Conservation (phyloP, 306 rosid species). For the Quercus cerris region DNA sequence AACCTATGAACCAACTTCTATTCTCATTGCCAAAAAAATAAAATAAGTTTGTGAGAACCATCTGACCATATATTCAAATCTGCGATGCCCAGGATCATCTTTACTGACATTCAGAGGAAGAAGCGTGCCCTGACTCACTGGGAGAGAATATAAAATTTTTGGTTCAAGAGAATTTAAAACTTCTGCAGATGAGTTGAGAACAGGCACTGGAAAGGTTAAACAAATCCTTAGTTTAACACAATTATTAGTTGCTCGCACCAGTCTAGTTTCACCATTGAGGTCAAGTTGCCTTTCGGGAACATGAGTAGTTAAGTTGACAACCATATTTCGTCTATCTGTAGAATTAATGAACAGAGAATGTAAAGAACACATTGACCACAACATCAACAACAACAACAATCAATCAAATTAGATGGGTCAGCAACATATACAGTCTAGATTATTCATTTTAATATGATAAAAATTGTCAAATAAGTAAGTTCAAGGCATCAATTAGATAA, state of each 20-base stretch:
- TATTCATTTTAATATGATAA: neutral
- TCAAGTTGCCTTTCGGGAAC: slow-evolving; percentile 66
- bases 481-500: neutral
- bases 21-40: neutral
- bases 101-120: slow-evolving; percentile 29
- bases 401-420: too few relatives aligned
- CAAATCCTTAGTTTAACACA: slow-evolving; percentile 50
- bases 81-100: slow-evolving; percentile 38
- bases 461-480: neutral
- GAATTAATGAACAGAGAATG: slow-evolving; percentile 22
- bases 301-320: slow-evolving; percentile 55
- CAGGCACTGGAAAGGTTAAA: slow-evolving; percentile 44
- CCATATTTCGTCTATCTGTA: slow-evolving; percentile 73
- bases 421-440: neutral
- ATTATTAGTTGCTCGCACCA: slow-evolving; percentile 75
- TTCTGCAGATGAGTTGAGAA: slow-evolving; percentile 60
- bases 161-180: slow-evolving; percentile 30
- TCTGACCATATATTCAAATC: slow-evolving; percentile 80
- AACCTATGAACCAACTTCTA: neutral
- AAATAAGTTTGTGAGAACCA: neutral
- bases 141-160: slow-evolving; percentile 11
- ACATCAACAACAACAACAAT: too few relatives aligned
- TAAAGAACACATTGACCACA: slow-evolving; percentile 2
- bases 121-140: slow-evolving; percentile 57
- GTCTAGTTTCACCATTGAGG: slow-evolving; percentile 59